These are phyloP conservation scores for Colletotrichum sp. DNA, from an alignment of 2,329 filamentous ascomycete genomes.

Conservation along the genomic window DNA sequence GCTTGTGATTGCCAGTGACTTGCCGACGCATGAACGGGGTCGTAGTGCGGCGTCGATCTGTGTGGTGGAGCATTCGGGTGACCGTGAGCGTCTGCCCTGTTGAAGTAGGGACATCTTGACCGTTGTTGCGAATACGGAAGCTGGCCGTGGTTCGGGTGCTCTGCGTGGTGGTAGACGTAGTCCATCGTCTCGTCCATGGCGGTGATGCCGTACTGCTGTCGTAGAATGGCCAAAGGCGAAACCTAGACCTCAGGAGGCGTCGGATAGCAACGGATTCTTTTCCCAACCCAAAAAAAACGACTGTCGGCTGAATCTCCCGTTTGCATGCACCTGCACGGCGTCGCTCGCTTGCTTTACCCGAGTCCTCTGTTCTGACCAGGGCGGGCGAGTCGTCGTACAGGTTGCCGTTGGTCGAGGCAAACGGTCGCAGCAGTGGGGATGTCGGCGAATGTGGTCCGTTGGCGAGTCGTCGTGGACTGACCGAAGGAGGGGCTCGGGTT, in stretches of 20 bases:
- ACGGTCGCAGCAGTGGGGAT: neutral
- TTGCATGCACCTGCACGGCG: neutral
- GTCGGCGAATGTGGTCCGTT: neutral
- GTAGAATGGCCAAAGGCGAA: neutral
- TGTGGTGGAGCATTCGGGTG: neutral
- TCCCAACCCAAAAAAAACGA: neutral
- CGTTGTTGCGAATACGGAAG: neutral
- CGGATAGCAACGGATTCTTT: neutral
- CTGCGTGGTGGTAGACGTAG: constrained; percentile 13
- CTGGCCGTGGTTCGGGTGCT: constrained; percentile 4
- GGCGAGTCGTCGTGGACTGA: neutral
- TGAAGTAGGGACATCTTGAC: constrained; percentile 7
- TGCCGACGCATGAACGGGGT: constrained; percentile 30
- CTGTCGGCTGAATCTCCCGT: neutral
- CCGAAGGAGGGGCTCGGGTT: neutral
- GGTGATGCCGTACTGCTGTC: neutral
- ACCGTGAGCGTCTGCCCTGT: neutral
- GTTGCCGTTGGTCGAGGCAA: neutral
- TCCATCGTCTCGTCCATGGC: constrained; percentile 17
- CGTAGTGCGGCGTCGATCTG: constrained; percentile 25
- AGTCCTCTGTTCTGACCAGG: neutral
- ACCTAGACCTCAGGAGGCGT: neutral
- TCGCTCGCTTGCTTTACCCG: neutral
- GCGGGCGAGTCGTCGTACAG: neutral
- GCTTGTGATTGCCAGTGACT: constrained; percentile 25